phyloP scores from a whole-genome alignment of 352 stramenopile genomes.

The Phytopythium vexans region DNA sequence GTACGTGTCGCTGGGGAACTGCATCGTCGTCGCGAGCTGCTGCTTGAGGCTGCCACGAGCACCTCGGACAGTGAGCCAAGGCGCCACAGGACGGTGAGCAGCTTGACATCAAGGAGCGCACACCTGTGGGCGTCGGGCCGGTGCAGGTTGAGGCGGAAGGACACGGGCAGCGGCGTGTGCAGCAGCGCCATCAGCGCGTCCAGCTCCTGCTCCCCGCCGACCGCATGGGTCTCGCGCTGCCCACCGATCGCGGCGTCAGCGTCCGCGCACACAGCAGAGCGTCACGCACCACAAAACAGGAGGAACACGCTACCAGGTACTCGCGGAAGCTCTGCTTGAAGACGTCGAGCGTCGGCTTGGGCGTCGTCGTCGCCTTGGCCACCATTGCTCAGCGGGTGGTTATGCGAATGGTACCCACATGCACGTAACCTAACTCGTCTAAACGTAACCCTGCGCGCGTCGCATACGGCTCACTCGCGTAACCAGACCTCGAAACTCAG shows the following conservation, averaged over 20 bases:
- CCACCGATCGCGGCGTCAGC: neutral
- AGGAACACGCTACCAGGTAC: slow-evolving; percentile 31
- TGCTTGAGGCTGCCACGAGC: slow-evolving; percentile 34
- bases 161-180: slow-evolving; percentile 74
- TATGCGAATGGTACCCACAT: neutral
- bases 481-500: slow-evolving; percentile 39
- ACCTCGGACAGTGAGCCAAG: too few relatives aligned
- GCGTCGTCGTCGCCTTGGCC: slow-evolving; percentile 9
- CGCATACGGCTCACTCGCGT: too few relatives aligned
- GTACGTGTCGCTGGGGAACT: slow-evolving; percentile 56
- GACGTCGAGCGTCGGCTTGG: slow-evolving; percentile 59
- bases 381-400: neutral
- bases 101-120: neutral
- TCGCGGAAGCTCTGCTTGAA: slow-evolving; percentile 87
- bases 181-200: slow-evolving; percentile 67
- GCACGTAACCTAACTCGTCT: neutral
- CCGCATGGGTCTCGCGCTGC: slow-evolving; percentile 59
- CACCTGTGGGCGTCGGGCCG: slow-evolving; percentile 48
- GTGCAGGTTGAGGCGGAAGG: slow-evolving; percentile 81
- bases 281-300: neutral
- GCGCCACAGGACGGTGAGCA: neutral
- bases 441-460: too few relatives aligned
- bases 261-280: too few relatives aligned
- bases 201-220: slow-evolving; percentile 47
- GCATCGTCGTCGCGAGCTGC: slow-evolving; percentile 40